These are phyloP conservation scores for Phaeolepiota aurea DNA, from an alignment of 768 basidiomycete genomes.

Conservation along the genomic window DNA sequence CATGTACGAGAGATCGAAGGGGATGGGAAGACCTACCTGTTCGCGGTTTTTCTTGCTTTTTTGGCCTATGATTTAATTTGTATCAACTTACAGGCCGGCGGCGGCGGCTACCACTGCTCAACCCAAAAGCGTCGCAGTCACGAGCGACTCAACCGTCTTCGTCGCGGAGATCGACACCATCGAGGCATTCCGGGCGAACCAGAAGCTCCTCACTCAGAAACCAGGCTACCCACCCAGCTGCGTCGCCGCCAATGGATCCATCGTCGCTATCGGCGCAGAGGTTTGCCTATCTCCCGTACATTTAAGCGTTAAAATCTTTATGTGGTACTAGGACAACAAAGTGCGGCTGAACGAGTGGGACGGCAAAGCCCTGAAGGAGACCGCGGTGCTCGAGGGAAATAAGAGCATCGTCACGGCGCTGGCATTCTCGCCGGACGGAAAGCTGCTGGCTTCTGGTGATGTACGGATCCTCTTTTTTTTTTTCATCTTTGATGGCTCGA, in stretches of 20 bases:
- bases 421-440: slow-evolving; percentile 74
- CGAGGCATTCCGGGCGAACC: slow-evolving; percentile 65
- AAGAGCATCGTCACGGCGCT: slow-evolving; percentile 65
- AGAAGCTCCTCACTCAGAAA: slow-evolving; percentile 50
- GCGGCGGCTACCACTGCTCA: slow-evolving; percentile 48
- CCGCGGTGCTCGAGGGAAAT: slow-evolving; percentile 54
- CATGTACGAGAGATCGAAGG: slow-evolving; percentile 56
- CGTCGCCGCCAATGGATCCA: slow-evolving; percentile 39
- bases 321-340: slow-evolving; percentile 54
- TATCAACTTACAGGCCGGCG: slow-evolving; percentile 34
- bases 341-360: slow-evolving; percentile 70
- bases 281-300: slow-evolving; percentile 28
- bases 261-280: slow-evolving; percentile 71
- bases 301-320: neutral
- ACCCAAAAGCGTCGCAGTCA: slow-evolving; percentile 57
- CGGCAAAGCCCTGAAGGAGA: slow-evolving; percentile 51
- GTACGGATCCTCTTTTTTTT: slow-evolving; percentile 37
- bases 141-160: slow-evolving; percentile 57
- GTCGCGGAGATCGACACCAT: slow-evolving; percentile 48
- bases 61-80: neutral
- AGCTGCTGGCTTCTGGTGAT: slow-evolving; percentile 75
- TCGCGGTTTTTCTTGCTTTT: neutral
- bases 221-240: slow-evolving; percentile 46
- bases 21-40: slow-evolving; percentile 38
- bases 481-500: slow-evolving; percentile 1